Percentiles rank a stretch among this genome's conserved stretches.
Conservation (phyloP, 345 rosid genomes). For the Eutrema japonicum region DNA sequence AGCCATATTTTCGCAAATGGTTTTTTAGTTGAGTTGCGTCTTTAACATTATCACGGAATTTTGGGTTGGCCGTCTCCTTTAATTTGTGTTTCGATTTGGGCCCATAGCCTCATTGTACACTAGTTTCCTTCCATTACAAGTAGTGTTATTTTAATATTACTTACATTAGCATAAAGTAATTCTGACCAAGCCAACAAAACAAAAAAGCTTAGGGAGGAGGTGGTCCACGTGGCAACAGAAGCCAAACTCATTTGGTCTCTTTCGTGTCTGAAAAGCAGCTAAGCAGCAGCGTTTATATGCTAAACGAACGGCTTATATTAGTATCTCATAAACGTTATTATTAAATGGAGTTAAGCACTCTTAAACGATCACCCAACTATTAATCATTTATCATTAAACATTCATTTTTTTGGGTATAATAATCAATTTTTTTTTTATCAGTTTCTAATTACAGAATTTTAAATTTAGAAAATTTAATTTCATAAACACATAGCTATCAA, state of each 20-base stretch:
- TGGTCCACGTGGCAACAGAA: background rate
- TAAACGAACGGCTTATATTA: no score
- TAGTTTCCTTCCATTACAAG: background rate
- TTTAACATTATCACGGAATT: background rate
- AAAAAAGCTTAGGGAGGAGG: background rate
- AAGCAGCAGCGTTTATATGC: no score
- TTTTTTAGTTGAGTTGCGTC: background rate
- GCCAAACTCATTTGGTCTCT: slow-evolving; percentile 2
- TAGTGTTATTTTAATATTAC: background rate
- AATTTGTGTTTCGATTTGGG: slow-evolving; percentile 4
- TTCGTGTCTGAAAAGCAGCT: slow-evolving; percentile 7
- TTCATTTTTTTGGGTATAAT: no score
- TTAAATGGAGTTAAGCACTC: no score
- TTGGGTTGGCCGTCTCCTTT: background rate
- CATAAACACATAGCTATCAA: no score
- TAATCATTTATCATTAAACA: no score
- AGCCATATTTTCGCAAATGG: background rate
- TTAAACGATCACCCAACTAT: no score
- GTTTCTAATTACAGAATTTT: no score
- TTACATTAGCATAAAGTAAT: background rate
- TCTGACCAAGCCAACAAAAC: background rate
- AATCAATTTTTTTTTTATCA: no score
- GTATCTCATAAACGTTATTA: no score
- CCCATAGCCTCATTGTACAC: slow-evolving; percentile 1
- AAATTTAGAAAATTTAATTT: no score